Evolutionary conservation across 1,284 basidiomycete species (phyloP), one percentile per base, ranked within the genome.

Genomic region (Fomitopsis palustris): DNA sequence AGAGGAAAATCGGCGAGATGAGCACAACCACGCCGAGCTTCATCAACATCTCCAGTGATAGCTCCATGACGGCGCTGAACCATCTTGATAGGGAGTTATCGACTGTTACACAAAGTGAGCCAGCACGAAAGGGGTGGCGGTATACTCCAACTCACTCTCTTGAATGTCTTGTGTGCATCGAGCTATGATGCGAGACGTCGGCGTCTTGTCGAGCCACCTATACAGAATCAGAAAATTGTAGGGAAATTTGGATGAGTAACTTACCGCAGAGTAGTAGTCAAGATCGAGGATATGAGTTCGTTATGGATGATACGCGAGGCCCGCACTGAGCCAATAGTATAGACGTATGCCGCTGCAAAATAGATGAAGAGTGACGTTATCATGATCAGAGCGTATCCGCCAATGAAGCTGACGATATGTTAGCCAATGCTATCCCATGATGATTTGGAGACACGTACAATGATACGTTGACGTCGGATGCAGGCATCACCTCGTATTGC

Each of bases 91-190:
- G 47, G 16, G 65, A 64, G 3, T 70, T 70, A 60, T 77, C 75
- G 45, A 77, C 74, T 75, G 57, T 39, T 6, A 19, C 10, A 42
- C 9, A 27, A 9, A 37, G 16, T 37, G 12, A 37, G n/a, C n/a
- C n/a, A n/a, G n/a, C n/a, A n/a, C n/a, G n/a, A n/a, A n/a, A n/a
- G n/a, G n/a, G n/a, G n/a, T n/a, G n/a, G n/a, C n/a, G n/a, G n/a
- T n/a, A n/a, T n/a, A n/a, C n/a, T n/a, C n/a, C 35, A 37, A 31
- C 21, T 17, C 53, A 74, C 73, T 71, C 56, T 72, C 77, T 70
- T 72, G 69, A 6, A 85, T 83, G 64, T 86, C 84, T 56, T 83
- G 81, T 1, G 84, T 85, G 68, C 85, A 85, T 39, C 85, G 76
- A 49, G 81, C 73, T 60, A 85, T 80, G 64, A 86, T 79, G 31